Percentiles rank a stretch among this genome's conserved stretches.
phyloP scores from a whole-genome alignment of 2,329 filamentous ascomycete species.

The Phialophora macrospora region DNA sequence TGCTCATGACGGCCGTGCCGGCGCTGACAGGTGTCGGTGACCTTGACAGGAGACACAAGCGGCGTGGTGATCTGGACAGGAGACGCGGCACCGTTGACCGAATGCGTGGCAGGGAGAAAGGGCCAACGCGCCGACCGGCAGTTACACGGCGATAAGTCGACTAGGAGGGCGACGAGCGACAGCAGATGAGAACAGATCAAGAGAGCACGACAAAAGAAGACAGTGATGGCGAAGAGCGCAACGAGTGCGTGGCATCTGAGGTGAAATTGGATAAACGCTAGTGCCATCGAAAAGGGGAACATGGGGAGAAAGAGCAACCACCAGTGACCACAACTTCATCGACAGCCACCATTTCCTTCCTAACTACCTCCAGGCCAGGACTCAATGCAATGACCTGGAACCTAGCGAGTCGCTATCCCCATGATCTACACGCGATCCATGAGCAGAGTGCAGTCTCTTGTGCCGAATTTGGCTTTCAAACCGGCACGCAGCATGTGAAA shows the following conservation, averaged over 20 bases:
- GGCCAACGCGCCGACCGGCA: slow-evolving; percentile 8
- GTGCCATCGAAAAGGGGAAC: slow-evolving; percentile 22
- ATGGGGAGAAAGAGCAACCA: slow-evolving; percentile 13
- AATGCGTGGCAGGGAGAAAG: slow-evolving; percentile 1
- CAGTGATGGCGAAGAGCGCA: slow-evolving; percentile 5
- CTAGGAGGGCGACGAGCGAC: slow-evolving; percentile 9
- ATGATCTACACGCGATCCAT: neutral
- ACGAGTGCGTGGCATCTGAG: slow-evolving; percentile 4
- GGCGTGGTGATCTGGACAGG: neutral
- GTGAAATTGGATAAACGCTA: slow-evolving; percentile 31
- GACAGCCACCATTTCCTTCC: neutral
- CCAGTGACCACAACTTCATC: neutral
- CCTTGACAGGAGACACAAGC: neutral
- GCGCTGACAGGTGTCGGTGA: slow-evolving; percentile 1
- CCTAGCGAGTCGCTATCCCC: neutral
- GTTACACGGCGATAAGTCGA: slow-evolving; percentile 3
- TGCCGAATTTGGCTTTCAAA: neutral
- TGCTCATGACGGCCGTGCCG: slow-evolving; percentile 24
- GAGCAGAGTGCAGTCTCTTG: neutral
- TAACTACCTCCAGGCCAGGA: neutral
- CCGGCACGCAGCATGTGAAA: neutral
- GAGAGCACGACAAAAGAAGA: slow-evolving; percentile 7
- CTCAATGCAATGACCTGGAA: neutral
- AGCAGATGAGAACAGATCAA: slow-evolving; percentile 3
- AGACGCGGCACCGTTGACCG: neutral